phyloP scores from a whole-genome alignment of 495 filamentous ascomycete genomes.

The Talaromyces stipitatus region DNA sequence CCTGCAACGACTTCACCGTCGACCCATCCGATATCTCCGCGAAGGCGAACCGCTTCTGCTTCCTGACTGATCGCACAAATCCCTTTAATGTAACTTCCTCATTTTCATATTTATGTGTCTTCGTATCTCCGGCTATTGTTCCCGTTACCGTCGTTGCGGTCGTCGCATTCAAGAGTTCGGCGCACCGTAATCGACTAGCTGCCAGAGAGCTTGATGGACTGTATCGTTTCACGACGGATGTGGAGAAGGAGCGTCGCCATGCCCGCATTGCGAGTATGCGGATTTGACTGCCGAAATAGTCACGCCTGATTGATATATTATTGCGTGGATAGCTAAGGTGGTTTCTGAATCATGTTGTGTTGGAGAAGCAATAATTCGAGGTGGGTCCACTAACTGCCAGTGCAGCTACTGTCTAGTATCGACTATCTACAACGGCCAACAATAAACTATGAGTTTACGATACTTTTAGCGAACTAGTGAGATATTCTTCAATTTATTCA shows the following conservation, averaged over 20 bases:
- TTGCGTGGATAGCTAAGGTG: not conserved
- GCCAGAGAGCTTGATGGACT: slow-evolving; percentile 12
- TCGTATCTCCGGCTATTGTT: slow-evolving; percentile 6
- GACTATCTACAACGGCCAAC: not conserved
- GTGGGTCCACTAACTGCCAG: not conserved
- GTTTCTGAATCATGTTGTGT: not conserved
- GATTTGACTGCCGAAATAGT: too few species aligned
- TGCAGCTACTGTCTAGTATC: not conserved
- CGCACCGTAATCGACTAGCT: slow-evolving; percentile 23
- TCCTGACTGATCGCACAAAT: slow-evolving; percentile 75
- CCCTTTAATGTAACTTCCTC: slow-evolving; percentile 59
- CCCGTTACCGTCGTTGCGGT: not conserved
- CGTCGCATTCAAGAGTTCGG: slow-evolving; percentile 30
- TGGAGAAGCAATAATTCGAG: not conserved
- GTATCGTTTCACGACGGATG: slow-evolving; percentile 28
- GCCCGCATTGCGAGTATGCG: slow-evolving; percentile 29
- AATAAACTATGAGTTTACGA: not conserved
- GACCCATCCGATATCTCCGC: slow-evolving; percentile 86
- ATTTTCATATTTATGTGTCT: slow-evolving; percentile 25
- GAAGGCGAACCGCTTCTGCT: slow-evolving; percentile 78
- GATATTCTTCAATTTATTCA: not conserved
- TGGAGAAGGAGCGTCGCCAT: slow-evolving; percentile 37
- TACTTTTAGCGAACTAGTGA: not conserved
- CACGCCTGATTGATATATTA: too few species aligned
- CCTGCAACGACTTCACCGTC: slow-evolving; percentile 70